These are phyloP conservation scores for Dryadomyces quercus-mongolicae DNA, from an alignment of 2,329 filamentous ascomycete species.

Conservation along the genomic window DNA sequence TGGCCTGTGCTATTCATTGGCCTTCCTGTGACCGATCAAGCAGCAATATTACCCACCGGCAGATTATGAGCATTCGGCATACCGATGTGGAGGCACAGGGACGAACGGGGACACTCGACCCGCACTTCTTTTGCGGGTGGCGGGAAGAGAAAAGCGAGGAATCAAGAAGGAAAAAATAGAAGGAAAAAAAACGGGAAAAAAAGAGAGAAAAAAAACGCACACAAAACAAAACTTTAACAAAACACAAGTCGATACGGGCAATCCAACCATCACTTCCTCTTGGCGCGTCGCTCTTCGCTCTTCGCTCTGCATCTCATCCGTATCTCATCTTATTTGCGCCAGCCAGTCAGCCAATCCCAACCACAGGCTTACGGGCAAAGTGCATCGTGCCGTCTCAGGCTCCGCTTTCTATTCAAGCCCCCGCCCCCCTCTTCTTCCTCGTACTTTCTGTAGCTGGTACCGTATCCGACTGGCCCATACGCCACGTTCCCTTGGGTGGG, in stretches of 20 bases:
- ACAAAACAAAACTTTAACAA: too few relatives aligned
- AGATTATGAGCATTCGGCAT: background rate
- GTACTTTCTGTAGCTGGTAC: background rate
- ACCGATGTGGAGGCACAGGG: background rate
- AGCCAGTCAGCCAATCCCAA: background rate
- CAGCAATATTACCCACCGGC: background rate
- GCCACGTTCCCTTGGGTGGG: background rate
- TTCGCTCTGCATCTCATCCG: background rate
- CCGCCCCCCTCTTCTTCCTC: background rate
- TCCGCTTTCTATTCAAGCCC: background rate
- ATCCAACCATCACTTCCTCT: background rate
- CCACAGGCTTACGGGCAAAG: background rate
- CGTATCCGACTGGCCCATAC: background rate
- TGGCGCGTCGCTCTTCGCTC: background rate
- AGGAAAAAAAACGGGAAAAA: too few relatives aligned
- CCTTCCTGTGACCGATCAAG: background rate
- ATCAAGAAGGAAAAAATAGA: too few relatives aligned
- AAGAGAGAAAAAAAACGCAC: too few relatives aligned
- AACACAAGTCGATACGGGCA: too few relatives aligned
- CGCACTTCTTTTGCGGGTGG: too few relatives aligned
- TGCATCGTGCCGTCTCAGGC: background rate
- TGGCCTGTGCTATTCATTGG: background rate
- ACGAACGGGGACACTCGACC: background rate
- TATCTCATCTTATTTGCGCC: background rate
- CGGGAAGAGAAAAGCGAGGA: too few relatives aligned